phyloP scores from a whole-genome alignment of 2,329 filamentous ascomycete species.

The Juglanconis sp. region DNA sequence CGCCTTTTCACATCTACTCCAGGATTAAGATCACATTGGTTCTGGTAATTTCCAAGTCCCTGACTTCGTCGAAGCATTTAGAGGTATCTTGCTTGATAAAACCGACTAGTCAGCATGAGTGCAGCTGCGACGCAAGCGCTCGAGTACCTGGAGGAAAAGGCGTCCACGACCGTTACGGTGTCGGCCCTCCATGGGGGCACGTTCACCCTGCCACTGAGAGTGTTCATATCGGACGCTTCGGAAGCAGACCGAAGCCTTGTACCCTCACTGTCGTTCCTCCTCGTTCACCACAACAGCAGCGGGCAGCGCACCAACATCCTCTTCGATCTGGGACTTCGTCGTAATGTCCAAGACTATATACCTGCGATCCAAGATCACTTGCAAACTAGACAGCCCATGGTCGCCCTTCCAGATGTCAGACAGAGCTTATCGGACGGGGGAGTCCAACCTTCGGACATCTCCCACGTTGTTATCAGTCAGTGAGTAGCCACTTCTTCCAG shows the following conservation, averaged over 20 bases:
- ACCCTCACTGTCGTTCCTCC: conserved; percentile 51
- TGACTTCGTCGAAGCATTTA: too few relatives aligned
- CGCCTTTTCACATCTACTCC: neutral
- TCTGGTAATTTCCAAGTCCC: too few relatives aligned
- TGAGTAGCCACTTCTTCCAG: neutral
- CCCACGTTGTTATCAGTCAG: conserved; percentile 44
- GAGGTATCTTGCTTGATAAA: too few relatives aligned
- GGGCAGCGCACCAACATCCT: conserved; percentile 36
- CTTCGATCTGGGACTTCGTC: conserved; percentile 53
- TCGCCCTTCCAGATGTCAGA: conserved; percentile 40
- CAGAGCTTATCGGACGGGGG: conserved; percentile 30
- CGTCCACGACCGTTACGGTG: conserved; percentile 25
- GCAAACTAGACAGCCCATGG: conserved; percentile 40
- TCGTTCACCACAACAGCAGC: conserved; percentile 38
- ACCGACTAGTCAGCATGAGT: neutral
- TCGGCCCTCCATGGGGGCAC: conserved; percentile 38
- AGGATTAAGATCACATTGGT: neutral
- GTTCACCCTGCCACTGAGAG: conserved; percentile 43
- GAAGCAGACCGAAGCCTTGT: conserved; percentile 43
- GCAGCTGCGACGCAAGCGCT: neutral
- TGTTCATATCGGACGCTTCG: conserved; percentile 43
- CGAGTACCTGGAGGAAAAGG: conserved; percentile 1
- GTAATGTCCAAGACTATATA: conserved; percentile 41
- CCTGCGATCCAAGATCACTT: conserved; percentile 42
- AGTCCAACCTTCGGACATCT: conserved; percentile 22